A percentile compares a stretch with the other conserved stretches of the same genome.
These are phyloP conservation scores for Protomyces arabidopsidicola DNA, from an alignment of 1,139 yeast genomes.

Conservation along the genomic window DNA sequence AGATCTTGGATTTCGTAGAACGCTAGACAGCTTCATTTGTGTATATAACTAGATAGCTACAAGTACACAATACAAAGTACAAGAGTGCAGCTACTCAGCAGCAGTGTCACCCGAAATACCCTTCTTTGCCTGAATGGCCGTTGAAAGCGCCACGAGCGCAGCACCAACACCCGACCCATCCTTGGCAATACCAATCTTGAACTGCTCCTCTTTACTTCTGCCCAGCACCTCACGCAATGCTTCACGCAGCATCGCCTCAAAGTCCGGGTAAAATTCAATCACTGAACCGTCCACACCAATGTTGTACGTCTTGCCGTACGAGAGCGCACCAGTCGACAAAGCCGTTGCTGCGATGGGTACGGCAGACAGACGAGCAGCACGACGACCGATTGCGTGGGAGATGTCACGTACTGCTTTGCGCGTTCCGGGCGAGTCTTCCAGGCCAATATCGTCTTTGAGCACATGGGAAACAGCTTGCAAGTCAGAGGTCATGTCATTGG, in stretches of 20 bases:
- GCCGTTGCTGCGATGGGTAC: constrained; percentile 81
- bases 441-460: constrained; percentile 36
- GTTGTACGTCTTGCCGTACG: constrained; percentile 61
- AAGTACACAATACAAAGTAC: background rate
- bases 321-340: constrained; percentile 53
- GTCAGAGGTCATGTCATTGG: constrained; percentile 71
- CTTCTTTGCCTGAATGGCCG: constrained; percentile 30
- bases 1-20: too few relatives aligned
- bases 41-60: background rate
- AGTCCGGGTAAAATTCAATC: constrained; percentile 86
- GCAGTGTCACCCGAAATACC: background rate
- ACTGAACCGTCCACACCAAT: constrained; percentile 94
- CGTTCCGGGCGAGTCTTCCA: constrained; percentile 54
- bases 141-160: constrained; percentile 69
- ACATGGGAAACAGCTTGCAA: constrained; percentile 56
- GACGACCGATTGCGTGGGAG: constrained; percentile 70
- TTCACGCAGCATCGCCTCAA: constrained; percentile 67
- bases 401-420: constrained; percentile 64
- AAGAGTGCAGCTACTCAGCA: too few relatives aligned
- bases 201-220: constrained; percentile 62
- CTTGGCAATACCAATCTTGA: constrained; percentile 73
- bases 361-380: constrained; percentile 83
- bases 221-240: constrained; percentile 56
- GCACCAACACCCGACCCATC: constrained; percentile 98
- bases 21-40: too few relatives aligned